Percentiles rank a stretch among this genome's conserved stretches.
Conservation (phyloP, 768 basidiomycete genomes). For the Podaxis sp. region DNA sequence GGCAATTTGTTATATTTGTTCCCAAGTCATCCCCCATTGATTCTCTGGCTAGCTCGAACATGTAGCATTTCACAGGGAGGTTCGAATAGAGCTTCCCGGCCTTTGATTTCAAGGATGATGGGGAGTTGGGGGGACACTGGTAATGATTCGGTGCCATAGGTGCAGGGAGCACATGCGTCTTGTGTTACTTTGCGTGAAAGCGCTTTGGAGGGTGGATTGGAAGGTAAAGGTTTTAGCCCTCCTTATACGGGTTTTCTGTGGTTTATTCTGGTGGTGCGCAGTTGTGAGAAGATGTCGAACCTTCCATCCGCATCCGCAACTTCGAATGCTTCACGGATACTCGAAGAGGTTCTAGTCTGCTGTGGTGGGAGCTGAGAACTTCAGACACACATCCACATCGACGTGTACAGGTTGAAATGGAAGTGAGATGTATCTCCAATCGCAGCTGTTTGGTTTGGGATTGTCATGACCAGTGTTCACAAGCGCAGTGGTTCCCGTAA, state of each 20-base stretch:
- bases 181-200: background rate
- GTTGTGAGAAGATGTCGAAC: too few relatives aligned
- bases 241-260: background rate
- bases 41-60: background rate
- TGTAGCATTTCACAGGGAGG: background rate
- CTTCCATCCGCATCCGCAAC: too few relatives aligned
- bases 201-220: background rate
- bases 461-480: too few relatives aligned
- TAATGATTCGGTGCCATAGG: background rate
- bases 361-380: too few relatives aligned
- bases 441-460: too few relatives aligned
- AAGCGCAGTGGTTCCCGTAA: too few relatives aligned
- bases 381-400: too few relatives aligned
- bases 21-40: slow-evolving; percentile 4
- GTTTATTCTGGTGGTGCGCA: too few relatives aligned
- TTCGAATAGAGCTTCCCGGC: background rate
- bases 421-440: too few relatives aligned
- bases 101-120: background rate
- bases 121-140: background rate
- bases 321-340: too few relatives aligned
- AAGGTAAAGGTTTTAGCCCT: background rate
- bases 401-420: too few relatives aligned
- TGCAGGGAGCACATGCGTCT: background rate
- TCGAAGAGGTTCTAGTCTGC: too few relatives aligned
- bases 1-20: slow-evolving; percentile 29